Conservation (phyloP, 1,284 basidiomycete genomes). For the Veloboletus limbatus region DNA sequence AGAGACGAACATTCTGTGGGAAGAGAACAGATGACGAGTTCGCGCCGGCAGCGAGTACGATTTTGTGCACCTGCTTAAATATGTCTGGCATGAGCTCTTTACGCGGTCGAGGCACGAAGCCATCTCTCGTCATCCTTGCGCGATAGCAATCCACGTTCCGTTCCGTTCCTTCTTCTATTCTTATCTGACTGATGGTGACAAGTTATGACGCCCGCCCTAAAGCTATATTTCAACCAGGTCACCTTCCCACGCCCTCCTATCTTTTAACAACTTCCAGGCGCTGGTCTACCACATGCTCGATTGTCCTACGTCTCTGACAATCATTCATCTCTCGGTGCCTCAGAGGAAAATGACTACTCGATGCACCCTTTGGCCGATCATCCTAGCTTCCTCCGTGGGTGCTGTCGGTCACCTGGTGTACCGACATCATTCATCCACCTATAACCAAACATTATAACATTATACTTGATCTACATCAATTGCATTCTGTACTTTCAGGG, state of each 20-base stretch:
- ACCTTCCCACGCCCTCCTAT: conserved; percentile 31
- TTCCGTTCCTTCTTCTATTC: conserved; percentile 1
- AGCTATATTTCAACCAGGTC: conserved; percentile 3
- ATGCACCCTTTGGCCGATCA: conserved; percentile 63
- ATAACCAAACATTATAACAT: neutral
- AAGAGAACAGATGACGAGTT: conserved; percentile 16
- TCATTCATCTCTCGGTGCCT: conserved; percentile 56
- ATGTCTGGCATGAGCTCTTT: neutral
- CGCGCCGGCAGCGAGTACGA: neutral
- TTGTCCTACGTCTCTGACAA: conserved; percentile 38
- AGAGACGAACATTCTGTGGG: conserved; percentile 35
- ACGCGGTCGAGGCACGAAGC: conserved; percentile 1
- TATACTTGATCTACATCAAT: conserved; percentile 2
- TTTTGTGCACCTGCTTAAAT: conserved; percentile 13
- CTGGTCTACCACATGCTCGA: conserved; percentile 56
- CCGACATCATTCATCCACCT: conserved; percentile 38
- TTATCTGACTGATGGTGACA: no score
- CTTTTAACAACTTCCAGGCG: conserved; percentile 65
- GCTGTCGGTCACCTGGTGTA: conserved; percentile 63
- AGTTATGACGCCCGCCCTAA: conserved; percentile 56
- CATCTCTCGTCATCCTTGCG: conserved; percentile 7
- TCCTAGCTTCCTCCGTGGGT: conserved; percentile 44
- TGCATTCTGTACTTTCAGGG: no score
- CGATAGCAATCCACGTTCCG: no score
- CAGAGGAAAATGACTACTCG: conserved; percentile 42